Base-by-base conservation (phyloP, 2,329 filamentous ascomycete genomes). In the Ophiostoma pallidulum region DNA sequence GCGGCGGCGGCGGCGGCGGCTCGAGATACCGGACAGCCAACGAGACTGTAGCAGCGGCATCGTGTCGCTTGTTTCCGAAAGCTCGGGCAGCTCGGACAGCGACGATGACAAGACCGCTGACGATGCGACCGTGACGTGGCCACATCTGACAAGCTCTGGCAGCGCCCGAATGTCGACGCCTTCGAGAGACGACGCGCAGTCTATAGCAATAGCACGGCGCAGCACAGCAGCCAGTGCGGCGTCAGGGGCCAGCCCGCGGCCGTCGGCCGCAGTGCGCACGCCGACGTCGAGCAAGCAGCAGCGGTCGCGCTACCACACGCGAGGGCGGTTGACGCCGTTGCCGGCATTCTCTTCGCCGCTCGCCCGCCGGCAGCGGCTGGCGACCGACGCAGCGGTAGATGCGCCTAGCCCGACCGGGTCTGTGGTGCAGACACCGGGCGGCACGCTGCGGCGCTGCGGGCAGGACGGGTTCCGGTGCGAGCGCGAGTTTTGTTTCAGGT, bases 401-500 rank as follows among this genome's bases (percentile, higher is more conserved):
- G 48, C 28, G 6, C 31, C 48, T 4, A 60, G 58, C 38, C 53
- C 52, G 40, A 51, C 43, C 24, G 54, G 44, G 12, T 58, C 57
- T 22, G 53, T 64, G 28, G 56, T 68, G 4, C 64, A 64, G 53
- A 77, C 74, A 9, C 74, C 74, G 0, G 68, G 73, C 2, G 75
- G 75, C 1, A 69, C 70, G 13, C 54, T 67, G 54, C 64, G 72
- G 44, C 65, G 65, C 13, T 82, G 78, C 50, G 78, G 78, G 4
- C 63, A 73, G 53, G 68, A 71, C 53, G 77, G 73, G 12, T 80
- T 74, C 57, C 64, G 62, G 14, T 82, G 78, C 51, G 70, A 70
- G 4, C 66, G 73, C 46, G 71, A 76, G 51, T 81, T 80, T 62
- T 82, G 78, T 60, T 79, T 82, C 54, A 68, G 66, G 9, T 81